Conservation (phyloP, 805 yeast genomes). For the Lipomyces yamanashiensis region DNA sequence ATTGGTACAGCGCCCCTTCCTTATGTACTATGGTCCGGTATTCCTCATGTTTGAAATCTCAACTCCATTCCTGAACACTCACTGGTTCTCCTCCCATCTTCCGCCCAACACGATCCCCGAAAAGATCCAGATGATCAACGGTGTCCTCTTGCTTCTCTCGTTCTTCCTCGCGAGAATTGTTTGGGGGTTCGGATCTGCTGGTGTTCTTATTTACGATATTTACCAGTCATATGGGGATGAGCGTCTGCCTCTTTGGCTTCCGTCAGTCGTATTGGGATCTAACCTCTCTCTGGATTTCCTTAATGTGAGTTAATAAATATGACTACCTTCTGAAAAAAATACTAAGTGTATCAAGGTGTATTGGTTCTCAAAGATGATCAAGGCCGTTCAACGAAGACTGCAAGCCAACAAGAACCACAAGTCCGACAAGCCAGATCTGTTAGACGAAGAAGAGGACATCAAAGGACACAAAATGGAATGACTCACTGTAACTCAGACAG, state of each 20-base stretch:
- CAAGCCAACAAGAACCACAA: constrained; percentile 21
- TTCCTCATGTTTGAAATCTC: constrained; percentile 86
- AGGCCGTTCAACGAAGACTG: constrained; percentile 53
- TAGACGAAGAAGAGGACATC: constrained; percentile 29
- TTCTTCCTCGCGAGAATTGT: constrained; percentile 80
- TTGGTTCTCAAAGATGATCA: constrained; percentile 90
- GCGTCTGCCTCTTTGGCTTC: constrained; percentile 49
- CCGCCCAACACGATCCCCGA: constrained; percentile 69
- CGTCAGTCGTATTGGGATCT: constrained; percentile 56
- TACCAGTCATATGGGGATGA: constrained; percentile 1
- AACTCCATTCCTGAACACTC: constrained; percentile 91
- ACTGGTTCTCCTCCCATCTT: constrained; percentile 85
- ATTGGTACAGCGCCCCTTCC: constrained; percentile 59
- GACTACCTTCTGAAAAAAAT: not conserved
- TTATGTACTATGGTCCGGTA: constrained; percentile 79
- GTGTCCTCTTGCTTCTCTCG: constrained; percentile 64
- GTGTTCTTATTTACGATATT: constrained; percentile 51
- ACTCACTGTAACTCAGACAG: constrained; percentile 3
- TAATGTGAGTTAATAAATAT: constrained; percentile 49
- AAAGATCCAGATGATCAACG: constrained; percentile 58
- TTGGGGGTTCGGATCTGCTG: constrained; percentile 85
- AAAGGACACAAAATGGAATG: constrained; percentile 34
- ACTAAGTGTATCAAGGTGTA: constrained; percentile 44
- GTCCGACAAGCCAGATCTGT: constrained; percentile 13
- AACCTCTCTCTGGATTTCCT: constrained; percentile 68